Evolutionary conservation across 345 rosid genomes (phyloP).

Genomic region (Hypericum perforatum): DNA sequence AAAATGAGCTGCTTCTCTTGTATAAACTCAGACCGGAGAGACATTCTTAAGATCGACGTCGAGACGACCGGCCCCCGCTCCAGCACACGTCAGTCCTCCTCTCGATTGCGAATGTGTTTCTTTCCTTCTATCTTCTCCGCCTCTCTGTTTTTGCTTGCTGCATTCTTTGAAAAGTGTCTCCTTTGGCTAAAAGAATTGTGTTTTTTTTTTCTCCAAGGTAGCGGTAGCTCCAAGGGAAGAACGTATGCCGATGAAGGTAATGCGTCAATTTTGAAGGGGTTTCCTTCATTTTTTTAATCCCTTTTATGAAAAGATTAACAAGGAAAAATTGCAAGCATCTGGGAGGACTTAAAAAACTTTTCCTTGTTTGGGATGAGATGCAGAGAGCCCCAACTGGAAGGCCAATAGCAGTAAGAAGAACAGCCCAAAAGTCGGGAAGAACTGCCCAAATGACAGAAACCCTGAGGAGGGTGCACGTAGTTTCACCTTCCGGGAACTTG

Average conservation of each 20-base stretch:
- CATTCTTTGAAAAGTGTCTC: background rate
- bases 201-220: background rate
- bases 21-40: background rate
- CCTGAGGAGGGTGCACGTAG: background rate
- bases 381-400: too few relatives aligned
- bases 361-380: too few relatives aligned
- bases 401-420: too few relatives aligned
- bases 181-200: background rate
- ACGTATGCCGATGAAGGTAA: background rate
- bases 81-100: background rate
- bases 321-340: too few relatives aligned
- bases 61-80: background rate
- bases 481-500: background rate
- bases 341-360: too few relatives aligned
- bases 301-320: too few relatives aligned
- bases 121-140: background rate
- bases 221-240: background rate
- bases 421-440: too few relatives aligned
- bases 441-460: too few relatives aligned
- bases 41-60: background rate
- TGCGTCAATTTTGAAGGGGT: too few relatives aligned
- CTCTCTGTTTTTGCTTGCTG: background rate
- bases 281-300: too few relatives aligned
- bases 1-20: slow-evolving; percentile 5
- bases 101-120: background rate